A percentile compares a stretch with the other conserved stretches of the same genome.
Evolutionary conservation across 306 rosid genomes (phyloP).

Genomic region (Cotoneaster glaucophyllus): DNA sequence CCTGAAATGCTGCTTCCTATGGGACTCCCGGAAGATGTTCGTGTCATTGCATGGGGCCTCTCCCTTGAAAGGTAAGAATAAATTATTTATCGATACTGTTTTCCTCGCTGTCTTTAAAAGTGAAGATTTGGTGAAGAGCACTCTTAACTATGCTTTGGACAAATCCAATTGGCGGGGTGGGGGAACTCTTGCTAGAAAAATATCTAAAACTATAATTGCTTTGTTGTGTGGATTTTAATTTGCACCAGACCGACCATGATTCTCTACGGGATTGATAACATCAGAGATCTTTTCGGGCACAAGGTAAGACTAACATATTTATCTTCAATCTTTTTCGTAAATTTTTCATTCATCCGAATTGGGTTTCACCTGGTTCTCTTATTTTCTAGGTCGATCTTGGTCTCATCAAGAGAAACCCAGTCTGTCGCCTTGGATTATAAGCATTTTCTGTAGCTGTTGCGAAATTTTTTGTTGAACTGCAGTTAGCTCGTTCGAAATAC

Average conservation of each 20-base stretch:
- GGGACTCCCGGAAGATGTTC: conserved; percentile 97
- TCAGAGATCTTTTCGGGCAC: conserved; percentile 89
- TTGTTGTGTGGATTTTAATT: neutral
- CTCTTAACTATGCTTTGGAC: too few relatives aligned
- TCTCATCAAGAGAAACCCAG: conserved; percentile 74
- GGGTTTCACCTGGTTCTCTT: neutral
- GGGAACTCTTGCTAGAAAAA: neutral
- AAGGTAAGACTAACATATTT: conserved; percentile 40
- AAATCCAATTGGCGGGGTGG: neutral
- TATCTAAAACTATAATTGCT: neutral
- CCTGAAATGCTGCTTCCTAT: conserved; percentile 97
- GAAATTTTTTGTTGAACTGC: neutral
- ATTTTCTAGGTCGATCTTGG: conserved; percentile 74
- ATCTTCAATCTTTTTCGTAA: neutral
- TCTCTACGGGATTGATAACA: conserved; percentile 75
- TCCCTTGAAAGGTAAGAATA: conserved; percentile 82
- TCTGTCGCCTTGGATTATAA: conserved; percentile 75
- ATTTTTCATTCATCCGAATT: neutral
- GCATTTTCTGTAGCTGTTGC: neutral
- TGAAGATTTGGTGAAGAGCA: neutral
- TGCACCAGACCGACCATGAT: conserved; percentile 91
- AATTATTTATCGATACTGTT: neutral
- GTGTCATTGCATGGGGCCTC: conserved; percentile 94
- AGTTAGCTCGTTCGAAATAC: neutral
- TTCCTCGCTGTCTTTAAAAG: neutral